These are phyloP conservation scores for Bolboschoenoplectus hybrid DNA, from an alignment of 202 grass and related monocot genomes.

Conservation along the genomic window DNA sequence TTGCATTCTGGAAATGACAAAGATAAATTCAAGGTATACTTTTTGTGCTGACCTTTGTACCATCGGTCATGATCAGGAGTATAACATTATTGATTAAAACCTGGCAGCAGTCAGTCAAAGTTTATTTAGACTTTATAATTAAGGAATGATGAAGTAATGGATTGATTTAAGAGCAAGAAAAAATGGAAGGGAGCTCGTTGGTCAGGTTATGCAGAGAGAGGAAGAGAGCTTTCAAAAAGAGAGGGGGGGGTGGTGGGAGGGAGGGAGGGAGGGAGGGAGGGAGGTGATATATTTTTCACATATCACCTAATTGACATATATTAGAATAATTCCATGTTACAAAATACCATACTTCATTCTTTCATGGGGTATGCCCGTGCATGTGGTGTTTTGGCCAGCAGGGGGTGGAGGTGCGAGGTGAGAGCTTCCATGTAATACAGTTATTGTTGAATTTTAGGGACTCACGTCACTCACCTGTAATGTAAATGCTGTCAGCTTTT, in stretches of 20 bases:
- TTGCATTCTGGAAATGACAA: constrained; percentile 93
- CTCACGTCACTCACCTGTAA: constrained; percentile 77
- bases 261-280: neutral
- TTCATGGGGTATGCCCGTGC: neutral
- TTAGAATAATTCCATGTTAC: constrained; percentile 10
- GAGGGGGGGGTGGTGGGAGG: neutral
- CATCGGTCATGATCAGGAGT: neutral
- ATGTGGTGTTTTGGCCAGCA: constrained; percentile 14
- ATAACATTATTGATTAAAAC: constrained; percentile 20
- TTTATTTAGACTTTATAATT: constrained; percentile 7
- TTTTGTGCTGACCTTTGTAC: constrained; percentile 32
- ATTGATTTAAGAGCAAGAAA: neutral
- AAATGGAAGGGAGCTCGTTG: neutral
- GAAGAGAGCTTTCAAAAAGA: neutral
- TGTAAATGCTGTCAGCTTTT: constrained; percentile 73
- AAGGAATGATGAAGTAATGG: neutral
- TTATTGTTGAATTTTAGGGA: constrained; percentile 53
- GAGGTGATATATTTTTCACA: neutral
- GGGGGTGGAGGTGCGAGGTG: neutral
- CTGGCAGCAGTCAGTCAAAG: neutral
- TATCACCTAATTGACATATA: neutral
- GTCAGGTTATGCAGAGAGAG: neutral
- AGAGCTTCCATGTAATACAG: constrained; percentile 2
- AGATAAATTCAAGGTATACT: constrained; percentile 90
- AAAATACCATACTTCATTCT: constrained; percentile 1